Evolutionary conservation across 371 early-diverging fungal genomes (phyloP), one percentile per base, ranked within the genome.

Genomic region (Cokeromyces recurvatus): DNA sequence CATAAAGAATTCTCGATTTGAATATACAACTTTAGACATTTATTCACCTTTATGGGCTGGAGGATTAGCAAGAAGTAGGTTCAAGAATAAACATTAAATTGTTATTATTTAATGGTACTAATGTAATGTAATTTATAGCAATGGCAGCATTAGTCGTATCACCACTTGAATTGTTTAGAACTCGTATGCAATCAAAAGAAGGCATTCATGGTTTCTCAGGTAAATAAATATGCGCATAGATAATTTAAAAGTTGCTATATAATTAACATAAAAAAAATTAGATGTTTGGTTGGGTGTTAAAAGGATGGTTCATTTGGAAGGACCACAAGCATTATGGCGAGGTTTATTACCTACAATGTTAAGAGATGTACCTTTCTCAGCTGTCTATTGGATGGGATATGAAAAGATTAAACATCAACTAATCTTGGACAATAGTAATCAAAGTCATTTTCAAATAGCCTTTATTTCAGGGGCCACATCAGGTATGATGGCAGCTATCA

Each of bases 371-470:
- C 74, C 74, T 1, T 74, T 74, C 41, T 74, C 74, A 53, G 92
- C 86, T 0, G 74, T 94, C 6, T 96, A 96, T 66, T 97, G 98
- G 98, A 77, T 85, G 64, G 85, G 84, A 1, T 95, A 94, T 60
- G 98, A 97, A 68, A 47, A 58, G 16, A 78, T 85, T 23, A 83
- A 81, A 43, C 50, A 52, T 1, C 19, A 31, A 14, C 42, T 59
- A 41, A 46, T 29, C 12, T 11, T 20, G n/a, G 45, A 51, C 15
- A 29, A 55, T 42, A 47, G 45, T 39, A 42, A 49, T 17, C 31
- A 69, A 38, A 67, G 76, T 21, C 63, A 77, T 22, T 78, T 76
- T 40, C 74, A 77, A 38, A 62, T 74, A 22, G 69, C 89, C 0
- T 91, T 91, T 58, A 43, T 84, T 12, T 68, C 89, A 11, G 92